These are phyloP conservation scores for Leonotis leonurus DNA, from an alignment of 257 asterid genomes.

Conservation along the genomic window DNA sequence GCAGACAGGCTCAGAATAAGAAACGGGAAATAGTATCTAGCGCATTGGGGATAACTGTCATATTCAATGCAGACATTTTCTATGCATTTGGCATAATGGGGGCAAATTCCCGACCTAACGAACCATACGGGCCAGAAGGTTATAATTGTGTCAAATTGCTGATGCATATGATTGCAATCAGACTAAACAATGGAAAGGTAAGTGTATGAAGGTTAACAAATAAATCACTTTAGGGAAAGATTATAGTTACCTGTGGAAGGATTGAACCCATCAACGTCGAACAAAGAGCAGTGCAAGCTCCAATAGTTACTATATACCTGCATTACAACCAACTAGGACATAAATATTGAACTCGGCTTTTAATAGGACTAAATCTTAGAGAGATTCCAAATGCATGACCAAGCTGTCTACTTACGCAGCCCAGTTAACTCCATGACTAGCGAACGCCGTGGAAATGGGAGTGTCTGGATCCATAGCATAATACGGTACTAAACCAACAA, in stretches of 20 bases:
- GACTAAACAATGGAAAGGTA: not conserved
- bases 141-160: not conserved
- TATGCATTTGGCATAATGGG: no score
- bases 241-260: conserved; percentile 73
- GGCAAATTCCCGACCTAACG: not conserved
- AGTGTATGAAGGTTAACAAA: not conserved
- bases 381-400: not conserved
- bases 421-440: conserved; percentile 72
- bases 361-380: not conserved
- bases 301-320: conserved; percentile 67
- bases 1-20: no score
- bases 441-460: conserved; percentile 91
- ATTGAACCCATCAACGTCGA: conserved; percentile 96
- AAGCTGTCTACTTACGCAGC: conserved; percentile 71
- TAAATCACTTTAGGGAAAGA: not conserved
- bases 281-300: conserved; percentile 94
- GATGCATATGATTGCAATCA: not conserved
- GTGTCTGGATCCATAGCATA: conserved; percentile 94
- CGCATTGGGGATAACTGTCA: no score
- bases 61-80: no score
- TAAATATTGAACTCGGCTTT: not conserved
- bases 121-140: not conserved
- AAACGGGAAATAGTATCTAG: no score
- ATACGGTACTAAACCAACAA: conserved; percentile 94
- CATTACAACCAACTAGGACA: no score